Base-by-base conservation (phyloP, 2,329 filamentous ascomycete genomes). In the Aureobasidium sp. region DNA sequence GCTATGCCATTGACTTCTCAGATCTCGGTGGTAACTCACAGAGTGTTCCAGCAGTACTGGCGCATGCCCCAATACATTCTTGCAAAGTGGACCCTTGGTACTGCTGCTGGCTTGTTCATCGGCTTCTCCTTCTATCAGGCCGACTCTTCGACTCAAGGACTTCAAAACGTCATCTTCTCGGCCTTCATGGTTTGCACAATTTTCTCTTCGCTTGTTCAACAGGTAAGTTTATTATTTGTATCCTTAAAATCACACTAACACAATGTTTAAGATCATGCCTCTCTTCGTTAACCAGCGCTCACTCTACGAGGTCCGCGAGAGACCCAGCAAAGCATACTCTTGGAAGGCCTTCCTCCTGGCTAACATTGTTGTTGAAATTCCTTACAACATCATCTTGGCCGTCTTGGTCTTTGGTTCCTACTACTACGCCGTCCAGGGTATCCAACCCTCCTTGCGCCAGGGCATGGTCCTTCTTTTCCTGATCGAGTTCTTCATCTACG, bases 321-420 rank as follows among this genome's bases (percentile, higher is more conserved):
- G 82, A 3, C 82, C 86, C 0, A 84, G 82, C 72, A 90, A 90
- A 69, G 80, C 85, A 0, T 92, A 91, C 75, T 89, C 85, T 0
- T 91, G 88, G 88, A 80, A 84, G 66, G 86, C 82, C 0, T 91
- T 91, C 74, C 81, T 91, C 71, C 75, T 87, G 3, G 83, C 86
- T 69, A 89, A 90, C 70, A 83, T 91, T 60, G 59, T 88, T 2
- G 87, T 89, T 53, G 89, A 92, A 71, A 78, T 90, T 1, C 87
- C 87, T 0, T 91, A 81, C 74, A 80, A 84, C 58, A 78, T 85
- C 39, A 61, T 90, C 10, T 82, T 84, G 1, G 85, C 81, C 13
- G 74, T 89, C 26, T 70, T 90, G 12, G 81, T 85, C 65, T 91
- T 80, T 78, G 81, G 90, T 69, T 86, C 81, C 72, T 93, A 89